phyloP scores from a whole-genome alignment of 371 early-diverging fungal genomes.

The Rhizomucor pusillus region DNA sequence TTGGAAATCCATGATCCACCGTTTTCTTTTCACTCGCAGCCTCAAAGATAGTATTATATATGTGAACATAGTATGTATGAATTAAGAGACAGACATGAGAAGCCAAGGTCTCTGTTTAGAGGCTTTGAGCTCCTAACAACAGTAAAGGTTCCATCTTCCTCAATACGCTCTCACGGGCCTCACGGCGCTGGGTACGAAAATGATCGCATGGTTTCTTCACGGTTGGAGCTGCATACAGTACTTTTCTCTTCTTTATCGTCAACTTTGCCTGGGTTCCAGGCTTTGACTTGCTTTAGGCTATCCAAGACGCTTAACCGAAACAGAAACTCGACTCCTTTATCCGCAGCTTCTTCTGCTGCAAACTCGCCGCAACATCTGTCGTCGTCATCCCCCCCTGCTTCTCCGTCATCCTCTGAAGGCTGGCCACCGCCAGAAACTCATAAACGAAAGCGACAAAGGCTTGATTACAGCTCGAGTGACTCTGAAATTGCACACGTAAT shows the following conservation, averaged over 20 bases:
- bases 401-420: background rate
- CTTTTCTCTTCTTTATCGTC: background rate
- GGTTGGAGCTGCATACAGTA: no score
- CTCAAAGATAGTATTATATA: no score
- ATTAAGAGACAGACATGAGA: no score
- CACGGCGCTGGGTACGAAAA: no score
- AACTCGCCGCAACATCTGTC: conserved; percentile 3
- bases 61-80: no score
- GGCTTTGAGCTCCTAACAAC: no score
- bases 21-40: no score
- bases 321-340: conserved; percentile 1
- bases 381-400: conserved; percentile 2
- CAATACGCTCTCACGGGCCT: no score
- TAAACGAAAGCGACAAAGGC: background rate
- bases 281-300: background rate
- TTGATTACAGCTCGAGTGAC: background rate
- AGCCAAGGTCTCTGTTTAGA: no score
- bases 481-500: background rate
- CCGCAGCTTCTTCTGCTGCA: conserved; percentile 7
- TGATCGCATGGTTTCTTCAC: no score
- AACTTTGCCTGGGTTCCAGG: background rate
- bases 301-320: conserved; percentile 5
- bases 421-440: background rate
- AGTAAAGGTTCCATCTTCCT: no score
- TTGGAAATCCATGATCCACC: no score